Evolutionary conservation across 768 basidiomycete genomes (phyloP), one percentile per base, ranked within the genome.

Genomic region (Rhodotorula graminis): DNA sequence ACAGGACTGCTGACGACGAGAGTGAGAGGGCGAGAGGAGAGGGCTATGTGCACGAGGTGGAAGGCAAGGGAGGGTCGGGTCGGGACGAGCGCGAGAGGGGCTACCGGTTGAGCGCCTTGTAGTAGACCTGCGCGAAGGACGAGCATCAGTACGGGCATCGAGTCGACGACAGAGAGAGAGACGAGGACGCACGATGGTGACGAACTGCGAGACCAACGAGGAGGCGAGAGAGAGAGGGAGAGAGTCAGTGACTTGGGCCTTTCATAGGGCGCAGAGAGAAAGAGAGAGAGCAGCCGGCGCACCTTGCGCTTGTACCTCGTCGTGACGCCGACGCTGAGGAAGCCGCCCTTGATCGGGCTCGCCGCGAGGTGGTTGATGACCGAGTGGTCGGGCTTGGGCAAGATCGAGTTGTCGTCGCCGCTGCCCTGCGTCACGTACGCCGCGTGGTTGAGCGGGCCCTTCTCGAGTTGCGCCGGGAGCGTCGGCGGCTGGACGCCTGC

Each of bases 251-350:
- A n/a, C n/a, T n/a, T n/a, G n/a, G n/a, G n/a, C n/a, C n/a, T n/a
- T n/a, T n/a, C n/a, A n/a, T n/a, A n/a, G n/a, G n/a, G n/a, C 37
- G 16, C 14, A 60, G 2, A 37, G 23, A 44, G 29, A 40, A 37
- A 18, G 8, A 7, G 31, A 19, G n/a, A 25, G 6, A 0, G 4
- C 56, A 29, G 50, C n/a, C n/a, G n/a, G n/a, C 69, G 33, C 78
- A 92, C 92, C 89, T 95, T 98, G 83, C 90, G 87, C 82, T 88
- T 84, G 83, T 96, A 97, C 79, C 94, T 84, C 63, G 89, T 93
- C 69, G 94, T 98, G 71, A 88, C 92, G 40, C 89, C 93, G 11
- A 97, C 93, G 52, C 93, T 93, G 61, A 97, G 81, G 59, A 95
- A 92, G 14, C 92, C 93, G 80, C 93, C 93, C 81, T 88, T 85